Base-by-base conservation (phyloP, 106 monocot genomes). In the Acanthochlamys bracteata region DNA sequence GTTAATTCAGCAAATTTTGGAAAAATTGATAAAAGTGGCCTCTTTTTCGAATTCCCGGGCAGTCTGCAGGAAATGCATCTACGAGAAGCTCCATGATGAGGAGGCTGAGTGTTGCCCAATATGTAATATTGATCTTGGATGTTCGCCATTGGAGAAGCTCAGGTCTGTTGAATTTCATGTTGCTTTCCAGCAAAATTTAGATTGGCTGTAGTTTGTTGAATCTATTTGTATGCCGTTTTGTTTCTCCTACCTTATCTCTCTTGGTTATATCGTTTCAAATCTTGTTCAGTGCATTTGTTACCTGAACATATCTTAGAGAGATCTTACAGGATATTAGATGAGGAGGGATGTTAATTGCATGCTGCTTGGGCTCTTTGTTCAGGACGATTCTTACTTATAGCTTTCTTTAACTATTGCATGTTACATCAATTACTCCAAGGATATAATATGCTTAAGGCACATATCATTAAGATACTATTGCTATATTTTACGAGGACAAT, bases 31-130 rank as follows among this genome's bases (percentile, higher is more conserved):
- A n/a, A n/a, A n/a, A n/a, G 17, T 49, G 17, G 9, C 17, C 49
- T 49, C 17, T 49, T 14, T 55, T 55, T 63, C 1, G 27, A 41
- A 71, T 42, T 55, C 27, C 41, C 7, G n/a, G 62, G 17, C 78
- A 79, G 79, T 79, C 69, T 79, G 79, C 70, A 79, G 79, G 57
- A 79, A 74, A n/a, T 79, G 79, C 53, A 79, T 79, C 23, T 70
- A 69, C 20, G 74, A 79, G 42, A 79, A 79, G 55, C 61, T 79
- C 25, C 54, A 47, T 54, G 74, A 69, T 24, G 74, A 79, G 55
- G 79, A 78, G 63, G 53, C 68, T 4, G 78, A 74, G 53, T 63
- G 69, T 57, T 79, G 79, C 58, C 79, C 79, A 17, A 66, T 69
- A 47, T 79, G 79, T 65, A 65, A 74, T 19, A 79, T 66, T 55